Conservation (phyloP, 805 yeast genomes). For the Hanseniaspora clermontiae region DNA sequence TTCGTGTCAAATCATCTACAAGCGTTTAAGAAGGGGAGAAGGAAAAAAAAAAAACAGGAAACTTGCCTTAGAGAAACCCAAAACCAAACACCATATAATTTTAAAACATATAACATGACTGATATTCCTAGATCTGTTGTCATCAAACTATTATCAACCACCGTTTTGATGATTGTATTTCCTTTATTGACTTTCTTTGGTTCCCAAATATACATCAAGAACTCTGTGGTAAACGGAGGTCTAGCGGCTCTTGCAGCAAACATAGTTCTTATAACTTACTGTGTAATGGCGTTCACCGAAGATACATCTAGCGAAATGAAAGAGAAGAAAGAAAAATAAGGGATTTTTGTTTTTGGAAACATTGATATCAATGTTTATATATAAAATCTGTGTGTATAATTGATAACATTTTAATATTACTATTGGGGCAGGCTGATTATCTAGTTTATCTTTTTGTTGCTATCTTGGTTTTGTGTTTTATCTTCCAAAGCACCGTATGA, state of each 20-base stretch:
- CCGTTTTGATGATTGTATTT: slow-evolving; percentile 60
- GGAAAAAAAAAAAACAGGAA: no score
- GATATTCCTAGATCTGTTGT: slow-evolving; percentile 40
- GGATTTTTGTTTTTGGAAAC: no score
- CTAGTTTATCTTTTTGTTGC: slow-evolving; percentile 24
- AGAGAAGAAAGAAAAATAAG: slow-evolving; percentile 1
- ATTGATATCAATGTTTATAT: neutral
- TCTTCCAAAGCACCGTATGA: slow-evolving; percentile 68
- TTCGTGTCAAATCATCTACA: neutral
- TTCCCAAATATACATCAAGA: slow-evolving; percentile 33
- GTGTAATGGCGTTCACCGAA: slow-evolving; percentile 63
- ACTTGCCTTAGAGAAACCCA: neutral
- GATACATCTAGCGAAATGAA: slow-evolving; percentile 33
- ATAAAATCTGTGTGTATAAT: neutral
- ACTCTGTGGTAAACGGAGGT: slow-evolving; percentile 62
- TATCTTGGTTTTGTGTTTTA: slow-evolving; percentile 30
- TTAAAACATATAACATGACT: neutral
- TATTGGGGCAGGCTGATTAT: neutral
- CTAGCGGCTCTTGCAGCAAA: slow-evolving; percentile 69
- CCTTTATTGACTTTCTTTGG: slow-evolving; percentile 55
- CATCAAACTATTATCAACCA: slow-evolving; percentile 56
- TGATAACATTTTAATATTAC: neutral
- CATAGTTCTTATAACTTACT: slow-evolving; percentile 58
- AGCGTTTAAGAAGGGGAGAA: no score
- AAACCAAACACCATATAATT: neutral